A percentile compares a stretch with the other conserved stretches of the same genome.
Evolutionary conservation across 208 protist genomes (phyloP).

Genomic region (Tritrichomonas foetus): DNA sequence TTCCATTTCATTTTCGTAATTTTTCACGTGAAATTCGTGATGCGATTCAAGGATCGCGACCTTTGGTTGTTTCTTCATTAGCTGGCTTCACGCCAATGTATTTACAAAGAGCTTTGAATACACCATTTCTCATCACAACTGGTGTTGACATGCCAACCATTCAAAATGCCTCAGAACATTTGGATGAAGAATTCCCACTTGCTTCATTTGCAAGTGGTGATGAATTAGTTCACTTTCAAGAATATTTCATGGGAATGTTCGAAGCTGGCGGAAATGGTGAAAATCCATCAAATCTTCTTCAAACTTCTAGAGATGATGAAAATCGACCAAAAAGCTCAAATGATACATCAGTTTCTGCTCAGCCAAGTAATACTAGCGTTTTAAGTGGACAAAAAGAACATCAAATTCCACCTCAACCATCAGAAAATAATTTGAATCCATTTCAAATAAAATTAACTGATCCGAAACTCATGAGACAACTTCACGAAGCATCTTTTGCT

Average conservation of each 20-base stretch:
- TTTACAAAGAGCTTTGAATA: not conserved
- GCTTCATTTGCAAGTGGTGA: slow-evolving; percentile 14
- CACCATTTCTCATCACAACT: slow-evolving; percentile 26
- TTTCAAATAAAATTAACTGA: not conserved
- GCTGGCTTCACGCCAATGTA: not conserved
- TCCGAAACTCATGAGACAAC: not conserved
- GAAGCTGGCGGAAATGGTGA: not conserved
- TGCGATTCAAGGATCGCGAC: not conserved
- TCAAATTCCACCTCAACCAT: not conserved
- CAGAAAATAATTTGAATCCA: not conserved
- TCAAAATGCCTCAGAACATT: not conserved
- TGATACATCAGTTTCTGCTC: no score
- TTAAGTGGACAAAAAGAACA: not conserved
- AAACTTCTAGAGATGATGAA: no score
- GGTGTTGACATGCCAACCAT: slow-evolving; percentile 16
- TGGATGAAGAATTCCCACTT: slow-evolving; percentile 13
- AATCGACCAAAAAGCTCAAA: no score
- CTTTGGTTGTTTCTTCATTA: slow-evolving; percentile 16
- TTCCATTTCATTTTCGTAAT: slow-evolving; percentile 22
- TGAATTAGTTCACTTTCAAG: slow-evolving; percentile 15
- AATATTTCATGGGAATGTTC: not conserved
- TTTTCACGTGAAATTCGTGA: slow-evolving; percentile 28
- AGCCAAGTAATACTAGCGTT: not conserved
- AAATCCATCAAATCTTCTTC: no score
- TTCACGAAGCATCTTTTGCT: not conserved